These are phyloP conservation scores for Steccherinum ochraceum DNA, from an alignment of 768 basidiomycete genomes.

Conservation along the genomic window DNA sequence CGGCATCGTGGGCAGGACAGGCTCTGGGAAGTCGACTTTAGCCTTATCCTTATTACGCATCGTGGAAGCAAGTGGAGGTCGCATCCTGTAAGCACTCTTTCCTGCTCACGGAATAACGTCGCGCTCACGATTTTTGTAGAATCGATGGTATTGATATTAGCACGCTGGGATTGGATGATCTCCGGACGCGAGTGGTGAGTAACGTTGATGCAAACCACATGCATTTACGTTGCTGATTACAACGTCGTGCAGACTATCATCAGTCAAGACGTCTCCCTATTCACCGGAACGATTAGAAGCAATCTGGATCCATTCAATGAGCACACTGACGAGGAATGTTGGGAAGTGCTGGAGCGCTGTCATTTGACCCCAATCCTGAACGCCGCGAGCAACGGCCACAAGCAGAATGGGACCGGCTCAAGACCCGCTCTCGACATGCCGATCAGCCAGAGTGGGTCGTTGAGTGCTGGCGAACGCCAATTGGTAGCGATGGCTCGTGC, in stretches of 20 bases:
- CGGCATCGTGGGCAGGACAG: slow-evolving; percentile 65
- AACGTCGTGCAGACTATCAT: slow-evolving; percentile 60
- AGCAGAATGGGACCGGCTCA: neutral
- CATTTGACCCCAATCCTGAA: slow-evolving; percentile 45
- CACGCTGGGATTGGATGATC: slow-evolving; percentile 60
- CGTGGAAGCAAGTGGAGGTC: slow-evolving; percentile 50
- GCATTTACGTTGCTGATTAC: too few species aligned
- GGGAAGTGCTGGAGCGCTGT: slow-evolving; percentile 60
- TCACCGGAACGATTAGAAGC: slow-evolving; percentile 64
- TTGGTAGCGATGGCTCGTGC: slow-evolving; percentile 67
- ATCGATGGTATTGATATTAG: slow-evolving; percentile 68
- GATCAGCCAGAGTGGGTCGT: slow-evolving; percentile 54
- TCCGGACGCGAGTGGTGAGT: slow-evolving; percentile 54
- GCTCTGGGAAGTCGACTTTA: slow-evolving; percentile 40
- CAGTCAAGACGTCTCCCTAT: slow-evolving; percentile 70
- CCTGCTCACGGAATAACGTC: neutral
- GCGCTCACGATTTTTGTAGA: slow-evolving; percentile 21
- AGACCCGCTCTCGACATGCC: slow-evolving; percentile 46
- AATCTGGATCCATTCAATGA: slow-evolving; percentile 66
- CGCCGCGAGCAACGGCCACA: neutral
- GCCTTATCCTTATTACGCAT: slow-evolving; percentile 42
- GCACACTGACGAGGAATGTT: slow-evolving; percentile 53
- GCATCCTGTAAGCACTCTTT: slow-evolving; percentile 42
- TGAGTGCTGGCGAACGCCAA: slow-evolving; percentile 78
- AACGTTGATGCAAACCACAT: too few species aligned